A percentile compares a stretch with the other conserved stretches of the same genome.
Conservation (phyloP, 176 grass and related monocot species). For the Oryza nivara region DNA sequence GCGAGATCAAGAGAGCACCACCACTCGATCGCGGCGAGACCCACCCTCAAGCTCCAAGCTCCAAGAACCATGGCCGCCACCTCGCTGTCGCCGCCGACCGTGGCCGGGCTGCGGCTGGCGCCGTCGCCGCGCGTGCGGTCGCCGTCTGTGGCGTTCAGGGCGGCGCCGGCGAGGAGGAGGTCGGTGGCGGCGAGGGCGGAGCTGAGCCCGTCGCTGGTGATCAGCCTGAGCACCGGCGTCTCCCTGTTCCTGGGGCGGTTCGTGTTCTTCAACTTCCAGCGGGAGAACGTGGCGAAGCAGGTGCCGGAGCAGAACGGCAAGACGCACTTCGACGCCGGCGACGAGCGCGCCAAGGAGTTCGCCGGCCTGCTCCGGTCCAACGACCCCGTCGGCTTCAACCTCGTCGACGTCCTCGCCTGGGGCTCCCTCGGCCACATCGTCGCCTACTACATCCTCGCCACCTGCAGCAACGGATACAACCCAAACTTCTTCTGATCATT, state of each 20-base stretch:
- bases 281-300: slow-evolving; percentile 99
- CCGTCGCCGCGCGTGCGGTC: slow-evolving; percentile 19
- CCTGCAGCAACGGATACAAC: slow-evolving; percentile 95
- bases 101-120: slow-evolving; percentile 60
- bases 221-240: slow-evolving; percentile 95
- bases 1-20: not conserved
- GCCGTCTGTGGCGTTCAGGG: no score
- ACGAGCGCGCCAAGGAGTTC: slow-evolving; percentile 91
- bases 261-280: slow-evolving; percentile 99
- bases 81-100: slow-evolving; percentile 50
- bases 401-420: slow-evolving; percentile 94
- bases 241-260: slow-evolving; percentile 97
- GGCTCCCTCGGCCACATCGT: slow-evolving; percentile 93
- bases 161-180: slow-evolving; percentile 25
- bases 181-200: slow-evolving; percentile 60
- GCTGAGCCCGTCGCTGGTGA: slow-evolving; percentile 87
- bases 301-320: slow-evolving; percentile 94
- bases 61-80: slow-evolving; percentile 48
- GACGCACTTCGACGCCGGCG: slow-evolving; percentile 96
- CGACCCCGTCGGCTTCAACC: slow-evolving; percentile 97
- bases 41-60: not conserved
- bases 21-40: not conserved
- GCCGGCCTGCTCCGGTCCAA: slow-evolving; percentile 81
- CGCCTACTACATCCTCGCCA: slow-evolving; percentile 99
- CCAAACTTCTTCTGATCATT: slow-evolving; percentile 70